Evolutionary conservation across 768 basidiomycete species (phyloP).

Genomic region (Panellus pusillus): DNA sequence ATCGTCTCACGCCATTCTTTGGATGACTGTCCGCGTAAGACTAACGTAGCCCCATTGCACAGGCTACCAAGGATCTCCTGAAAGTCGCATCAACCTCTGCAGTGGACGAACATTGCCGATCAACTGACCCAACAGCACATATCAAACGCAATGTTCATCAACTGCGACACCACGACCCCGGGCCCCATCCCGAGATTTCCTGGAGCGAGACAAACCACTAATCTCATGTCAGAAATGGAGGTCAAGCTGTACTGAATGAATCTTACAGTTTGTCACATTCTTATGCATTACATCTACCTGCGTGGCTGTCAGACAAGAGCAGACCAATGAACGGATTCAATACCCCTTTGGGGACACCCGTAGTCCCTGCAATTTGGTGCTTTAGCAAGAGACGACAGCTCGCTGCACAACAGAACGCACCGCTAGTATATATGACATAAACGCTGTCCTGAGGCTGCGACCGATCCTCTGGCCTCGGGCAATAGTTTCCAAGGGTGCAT

Average conservation of each 20-base stretch:
- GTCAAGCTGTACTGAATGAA: background rate
- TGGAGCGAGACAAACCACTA: conserved; percentile 46
- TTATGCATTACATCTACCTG: conserved; percentile 55
- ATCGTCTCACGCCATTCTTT: conserved; percentile 52
- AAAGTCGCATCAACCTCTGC: conserved; percentile 9
- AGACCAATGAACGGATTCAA: background rate
- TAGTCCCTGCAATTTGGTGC: conserved; percentile 39
- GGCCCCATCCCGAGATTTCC: conserved; percentile 62
- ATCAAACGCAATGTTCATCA: conserved; percentile 66
- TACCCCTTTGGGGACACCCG: conserved; percentile 56
- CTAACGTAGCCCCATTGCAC: conserved; percentile 52
- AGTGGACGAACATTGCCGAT: background rate
- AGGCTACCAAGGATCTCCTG: conserved; percentile 56
- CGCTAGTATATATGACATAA: conserved; percentile 65
- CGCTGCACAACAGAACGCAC: conserved; percentile 32
- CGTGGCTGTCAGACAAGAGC: background rate
- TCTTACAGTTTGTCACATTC: conserved; percentile 59
- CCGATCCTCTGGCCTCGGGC: conserved; percentile 38
- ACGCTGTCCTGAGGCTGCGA: conserved; percentile 43
- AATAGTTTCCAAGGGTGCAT: conserved; percentile 26
- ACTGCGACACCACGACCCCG: conserved; percentile 54
- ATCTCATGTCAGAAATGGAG: conserved; percentile 14
- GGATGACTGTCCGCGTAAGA: conserved; percentile 50
- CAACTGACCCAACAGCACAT: conserved; percentile 60
- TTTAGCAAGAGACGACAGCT: background rate